Percentiles rank a stretch among this genome's conserved stretches.
Evolutionary conservation across 1,284 basidiomycete genomes (phyloP).

Genomic region (Phylloboletellus chloephorus): DNA sequence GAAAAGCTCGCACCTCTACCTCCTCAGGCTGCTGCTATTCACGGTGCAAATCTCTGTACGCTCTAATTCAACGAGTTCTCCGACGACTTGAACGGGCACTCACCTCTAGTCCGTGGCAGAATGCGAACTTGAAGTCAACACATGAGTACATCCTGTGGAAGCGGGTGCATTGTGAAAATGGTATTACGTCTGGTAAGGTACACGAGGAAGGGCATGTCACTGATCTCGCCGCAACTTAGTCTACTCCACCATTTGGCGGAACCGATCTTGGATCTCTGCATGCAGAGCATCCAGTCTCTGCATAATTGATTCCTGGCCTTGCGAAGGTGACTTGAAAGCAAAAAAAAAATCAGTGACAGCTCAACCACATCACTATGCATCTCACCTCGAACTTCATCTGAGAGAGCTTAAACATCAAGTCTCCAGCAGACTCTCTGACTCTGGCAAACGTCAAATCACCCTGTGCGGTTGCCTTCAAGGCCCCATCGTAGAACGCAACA

Average conservation of each 20-base stretch:
- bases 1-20: no score
- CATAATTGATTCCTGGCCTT: conserved; percentile 78
- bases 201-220: conserved; percentile 12
- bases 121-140: no score
- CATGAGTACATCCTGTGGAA: no score
- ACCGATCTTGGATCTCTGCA: conserved; percentile 84
- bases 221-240: conserved; percentile 2
- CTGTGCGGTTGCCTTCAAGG: conserved; percentile 79
- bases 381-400: conserved; percentile 97
- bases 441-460: conserved; percentile 89
- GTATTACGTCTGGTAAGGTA: conserved; percentile 23
- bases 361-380: conserved; percentile 1
- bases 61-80: background rate
- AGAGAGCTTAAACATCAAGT: conserved; percentile 92
- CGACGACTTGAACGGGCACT: background rate
- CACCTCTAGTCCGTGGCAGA: no score
- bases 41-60: no score
- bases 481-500: conserved; percentile 89
- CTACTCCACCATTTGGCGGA: conserved; percentile 81
- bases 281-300: conserved; percentile 76
- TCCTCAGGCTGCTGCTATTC: no score
- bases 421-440: conserved; percentile 83
- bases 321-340: conserved; percentile 64
- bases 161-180: conserved; percentile 1
- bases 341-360: conserved; percentile 19